phyloP scores from a whole-genome alignment of 257 asterid species.

The Solanum raphanifolium region DNA sequence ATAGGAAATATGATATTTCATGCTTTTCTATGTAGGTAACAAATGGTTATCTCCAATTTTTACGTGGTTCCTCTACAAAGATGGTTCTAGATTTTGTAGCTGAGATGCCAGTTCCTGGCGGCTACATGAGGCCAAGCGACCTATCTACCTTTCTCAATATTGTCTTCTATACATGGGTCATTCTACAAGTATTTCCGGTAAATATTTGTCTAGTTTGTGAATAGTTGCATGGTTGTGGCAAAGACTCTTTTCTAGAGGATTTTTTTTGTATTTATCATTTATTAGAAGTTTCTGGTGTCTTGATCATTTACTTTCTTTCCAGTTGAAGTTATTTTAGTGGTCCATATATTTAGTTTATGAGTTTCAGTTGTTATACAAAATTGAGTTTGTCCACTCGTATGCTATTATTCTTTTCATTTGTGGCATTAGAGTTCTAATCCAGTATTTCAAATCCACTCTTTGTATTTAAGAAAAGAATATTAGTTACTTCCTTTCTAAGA shows the following conservation, averaged over 20 bases:
- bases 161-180: constrained; percentile 18
- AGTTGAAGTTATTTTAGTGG: not conserved
- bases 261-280: not conserved
- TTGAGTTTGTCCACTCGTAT: not conserved
- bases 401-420: not conserved
- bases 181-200: constrained; percentile 32
- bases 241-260: not conserved
- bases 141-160: not conserved
- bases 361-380: not conserved
- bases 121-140: not conserved
- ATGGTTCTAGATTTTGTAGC: constrained; percentile 22
- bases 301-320: not conserved
- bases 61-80: constrained; percentile 17
- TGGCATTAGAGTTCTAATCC: not conserved
- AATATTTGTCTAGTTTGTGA: not conserved
- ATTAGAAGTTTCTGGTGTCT: not conserved
- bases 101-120: constrained; percentile 20
- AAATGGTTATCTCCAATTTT: constrained; percentile 27
- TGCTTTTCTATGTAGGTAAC: constrained; percentile 17
- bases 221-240: not conserved
- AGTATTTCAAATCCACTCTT: not conserved
- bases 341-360: not conserved
- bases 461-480: not conserved
- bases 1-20: not conserved
- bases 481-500: not conserved